phyloP scores from a whole-genome alignment of 805 yeast genomes.

The Sugiyamaella floridensis region DNA sequence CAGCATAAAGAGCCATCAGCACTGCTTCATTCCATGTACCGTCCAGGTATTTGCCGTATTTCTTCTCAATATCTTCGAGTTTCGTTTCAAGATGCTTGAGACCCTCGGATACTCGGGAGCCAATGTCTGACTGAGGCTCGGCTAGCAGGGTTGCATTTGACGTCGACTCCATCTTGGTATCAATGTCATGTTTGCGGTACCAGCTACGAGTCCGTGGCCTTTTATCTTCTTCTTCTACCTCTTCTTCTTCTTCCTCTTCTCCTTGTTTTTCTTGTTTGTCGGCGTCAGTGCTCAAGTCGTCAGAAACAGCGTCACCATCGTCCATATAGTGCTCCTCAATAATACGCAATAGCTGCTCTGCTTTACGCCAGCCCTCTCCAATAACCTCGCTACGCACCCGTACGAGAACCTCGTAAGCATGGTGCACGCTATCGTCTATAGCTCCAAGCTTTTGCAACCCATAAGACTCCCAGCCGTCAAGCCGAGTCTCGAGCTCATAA shows the following conservation, averaged over 20 bases:
- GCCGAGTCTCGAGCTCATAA: conserved; percentile 20
- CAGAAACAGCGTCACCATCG: conserved; percentile 6
- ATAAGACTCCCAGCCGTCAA: conserved; percentile 30
- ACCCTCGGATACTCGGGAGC: conserved; percentile 21
- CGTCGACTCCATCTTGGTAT: not conserved
- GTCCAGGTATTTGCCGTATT: conserved; percentile 20
- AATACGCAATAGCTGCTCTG: conserved; percentile 28
- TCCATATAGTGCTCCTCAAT: conserved; percentile 26
- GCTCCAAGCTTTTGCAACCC: conserved; percentile 25
- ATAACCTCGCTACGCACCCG: conserved; percentile 28
- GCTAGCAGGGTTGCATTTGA: not conserved
- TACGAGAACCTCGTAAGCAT: conserved; percentile 23
- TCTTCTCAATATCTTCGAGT: conserved; percentile 29
- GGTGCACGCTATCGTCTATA: conserved; percentile 27
- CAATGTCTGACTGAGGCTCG: not conserved
- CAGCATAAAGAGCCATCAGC: conserved; percentile 22
- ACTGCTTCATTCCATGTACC: conserved; percentile 11
- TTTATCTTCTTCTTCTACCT: not conserved
- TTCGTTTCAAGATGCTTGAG: conserved; percentile 29
- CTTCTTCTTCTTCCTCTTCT: too few species aligned
- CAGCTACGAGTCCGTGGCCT: not conserved
- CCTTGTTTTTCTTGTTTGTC: conserved; percentile 4
- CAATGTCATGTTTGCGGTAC: not conserved
- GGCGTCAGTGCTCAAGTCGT: not conserved
- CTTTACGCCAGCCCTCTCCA: conserved; percentile 28